Base-by-base conservation (phyloP, 176 grass and related monocot genomes). In the Zoysia japonica region DNA sequence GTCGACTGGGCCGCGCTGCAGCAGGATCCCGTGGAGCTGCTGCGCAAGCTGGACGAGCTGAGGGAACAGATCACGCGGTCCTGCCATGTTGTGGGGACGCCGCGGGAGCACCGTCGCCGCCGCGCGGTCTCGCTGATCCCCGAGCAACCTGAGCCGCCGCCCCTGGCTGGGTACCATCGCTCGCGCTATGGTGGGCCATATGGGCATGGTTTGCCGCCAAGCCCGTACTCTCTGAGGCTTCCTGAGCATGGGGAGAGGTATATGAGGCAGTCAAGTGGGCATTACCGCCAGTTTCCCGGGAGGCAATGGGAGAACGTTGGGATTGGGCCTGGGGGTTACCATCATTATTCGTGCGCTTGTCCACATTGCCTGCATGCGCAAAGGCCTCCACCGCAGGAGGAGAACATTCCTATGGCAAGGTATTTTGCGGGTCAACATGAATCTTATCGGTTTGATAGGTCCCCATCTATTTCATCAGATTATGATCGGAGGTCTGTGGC, bases 31-130 rank as follows among this genome's bases (percentile, higher is more conserved):
- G 66, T 80, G 38, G 90, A 94, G 84, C 78, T 98, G 37, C 85
- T 98, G 65, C 88, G 87, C 49, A 92, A 93, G 83, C 92, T 98
- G 36, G 96, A 98, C 83, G 96, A 91, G 78, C 78, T 98, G 47
- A 92, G 92, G 78, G 96, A 91, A 53, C 92, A 90, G 67, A 89
- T 98, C 78, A 89, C 80, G 54, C 85, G 71, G 63, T 89, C 95
- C 20, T 94, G 85, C 61, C 83, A 94, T 60, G 76, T 91, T 67
- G 76, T 65, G 3, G 83, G 76, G 17, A 80, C 65, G 39, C 88
- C 89, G 28, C 80, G 74, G 65, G 87, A 92, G 69, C 80, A 73
- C 54, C 72, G 49, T 2, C 62, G 47, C 69, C 84, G 81, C 42
- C 79, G 77, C 17, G 37, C 79, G 47, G 77, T 56, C 81, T 89